Evolutionary conservation across 768 basidiomycete genomes (phyloP).

Genomic region (Pseudohyphozyma bogoriensis): DNA sequence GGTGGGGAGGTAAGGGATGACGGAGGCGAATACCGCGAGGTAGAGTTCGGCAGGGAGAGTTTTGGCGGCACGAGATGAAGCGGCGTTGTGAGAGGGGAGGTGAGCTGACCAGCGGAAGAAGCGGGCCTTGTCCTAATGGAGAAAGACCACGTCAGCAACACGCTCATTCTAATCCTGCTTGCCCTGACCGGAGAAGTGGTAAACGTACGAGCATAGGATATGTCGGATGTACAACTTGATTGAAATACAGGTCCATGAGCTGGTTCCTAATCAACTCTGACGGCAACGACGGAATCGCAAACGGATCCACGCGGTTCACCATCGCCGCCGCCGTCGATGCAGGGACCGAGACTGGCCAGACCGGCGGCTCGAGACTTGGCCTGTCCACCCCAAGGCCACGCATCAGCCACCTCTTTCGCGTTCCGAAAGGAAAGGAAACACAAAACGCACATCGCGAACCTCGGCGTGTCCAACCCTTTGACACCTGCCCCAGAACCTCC

Average conservation of each 20-base stretch:
- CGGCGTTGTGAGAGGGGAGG: slow-evolving; percentile 8
- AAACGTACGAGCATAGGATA: slow-evolving; percentile 22
- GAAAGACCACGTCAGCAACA: neutral
- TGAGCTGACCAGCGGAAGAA: slow-evolving; percentile 26
- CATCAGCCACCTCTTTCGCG: no score
- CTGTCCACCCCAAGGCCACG: no score
- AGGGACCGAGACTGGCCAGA: neutral
- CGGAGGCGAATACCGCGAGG: slow-evolving; percentile 21
- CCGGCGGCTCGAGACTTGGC: neutral
- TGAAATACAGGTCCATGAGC: slow-evolving; percentile 24
- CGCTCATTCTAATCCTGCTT: no score
- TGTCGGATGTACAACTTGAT: slow-evolving; percentile 21
- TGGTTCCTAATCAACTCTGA: slow-evolving; percentile 11
- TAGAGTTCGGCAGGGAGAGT: slow-evolving; percentile 10
- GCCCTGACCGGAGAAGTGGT: no score
- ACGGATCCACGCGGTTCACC: neutral
- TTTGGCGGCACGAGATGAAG: neutral
- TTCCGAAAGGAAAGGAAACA: neutral
- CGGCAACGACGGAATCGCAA: neutral
- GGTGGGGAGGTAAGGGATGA: slow-evolving; percentile 10
- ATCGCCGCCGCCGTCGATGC: neutral
- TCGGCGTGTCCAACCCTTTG: no score
- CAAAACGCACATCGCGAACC: neutral
- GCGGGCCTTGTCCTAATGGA: slow-evolving; percentile 11
- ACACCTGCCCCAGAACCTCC: neutral